These are phyloP conservation scores for Aspergillus thermomutatus DNA, from an alignment of 2,329 filamentous ascomycete species.

Conservation along the genomic window DNA sequence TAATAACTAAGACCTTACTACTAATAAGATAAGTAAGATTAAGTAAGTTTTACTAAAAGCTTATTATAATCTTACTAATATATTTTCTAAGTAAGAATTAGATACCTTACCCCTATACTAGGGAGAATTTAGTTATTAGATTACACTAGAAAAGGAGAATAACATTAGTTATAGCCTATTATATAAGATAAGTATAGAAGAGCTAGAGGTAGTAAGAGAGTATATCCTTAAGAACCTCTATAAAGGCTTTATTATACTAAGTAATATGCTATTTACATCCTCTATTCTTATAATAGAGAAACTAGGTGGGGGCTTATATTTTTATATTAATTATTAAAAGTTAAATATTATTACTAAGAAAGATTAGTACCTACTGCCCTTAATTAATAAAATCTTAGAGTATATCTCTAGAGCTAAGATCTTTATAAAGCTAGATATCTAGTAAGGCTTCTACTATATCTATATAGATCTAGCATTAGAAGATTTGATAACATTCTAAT, in stretches of 20 bases:
- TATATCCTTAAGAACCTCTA: background rate
- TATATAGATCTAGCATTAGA: background rate
- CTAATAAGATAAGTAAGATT: too few relatives aligned
- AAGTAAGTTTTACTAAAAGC: too few relatives aligned
- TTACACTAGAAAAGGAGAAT: too few relatives aligned
- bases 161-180: background rate
- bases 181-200: background rate
- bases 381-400: background rate
- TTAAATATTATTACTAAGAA: too few relatives aligned
- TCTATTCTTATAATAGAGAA: background rate
- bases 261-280: background rate
- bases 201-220: background rate
- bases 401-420: background rate
- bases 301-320: background rate
- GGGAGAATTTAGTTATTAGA: too few relatives aligned
- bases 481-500: background rate
- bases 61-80: too few relatives aligned
- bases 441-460: background rate
- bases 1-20: too few relatives aligned
- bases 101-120: too few relatives aligned
- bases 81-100: too few relatives aligned
- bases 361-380: too few relatives aligned
- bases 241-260: constrained; percentile 4
- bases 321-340: background rate
- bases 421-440: background rate